Evolutionary conservation across 2,329 filamentous ascomycete species (phyloP).

Genomic region (Ascochyta lentis): DNA sequence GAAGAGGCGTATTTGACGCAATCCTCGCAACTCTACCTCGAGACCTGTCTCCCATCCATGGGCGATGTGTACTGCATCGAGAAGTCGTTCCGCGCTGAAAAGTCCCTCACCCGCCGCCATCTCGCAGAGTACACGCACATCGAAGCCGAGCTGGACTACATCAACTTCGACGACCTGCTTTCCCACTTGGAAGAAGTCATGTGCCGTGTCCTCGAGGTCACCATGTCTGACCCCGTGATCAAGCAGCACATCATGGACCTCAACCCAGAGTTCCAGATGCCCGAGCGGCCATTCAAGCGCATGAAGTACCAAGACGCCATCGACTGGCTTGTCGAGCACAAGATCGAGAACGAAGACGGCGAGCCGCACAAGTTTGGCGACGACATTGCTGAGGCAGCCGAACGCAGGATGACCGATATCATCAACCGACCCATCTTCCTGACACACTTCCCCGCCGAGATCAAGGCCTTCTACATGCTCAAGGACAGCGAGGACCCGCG

Average conservation of each 20-base stretch:
- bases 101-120: conserved; percentile 91
- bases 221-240: conserved; percentile 75
- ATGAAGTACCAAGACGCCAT: conserved; percentile 97
- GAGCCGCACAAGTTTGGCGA: conserved; percentile 91
- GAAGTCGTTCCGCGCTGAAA: conserved; percentile 98
- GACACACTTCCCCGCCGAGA: conserved; percentile 95
- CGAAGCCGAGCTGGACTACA: conserved; percentile 95
- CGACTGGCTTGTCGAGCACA: conserved; percentile 87
- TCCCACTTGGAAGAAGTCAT: conserved; percentile 86
- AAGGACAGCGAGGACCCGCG: conserved; percentile 78
- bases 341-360: conserved; percentile 92
- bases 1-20: conserved; percentile 94
- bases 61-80: conserved; percentile 98
- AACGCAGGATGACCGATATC: conserved; percentile 95
- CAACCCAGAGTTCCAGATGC: conserved; percentile 88
- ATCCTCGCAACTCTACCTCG: conserved; percentile 95
- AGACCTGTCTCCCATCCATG: conserved; percentile 88
- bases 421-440: conserved; percentile 96
- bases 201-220: conserved; percentile 81
- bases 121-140: conserved; percentile 96
- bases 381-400: conserved; percentile 96
- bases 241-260: conserved; percentile 79
- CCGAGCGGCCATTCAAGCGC: conserved; percentile 84
- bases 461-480: conserved; percentile 99
- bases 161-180: conserved; percentile 88